Percentiles rank a stretch among this genome's conserved stretches.
Conservation (phyloP, 2,329 filamentous ascomycete species). For the Claviceps sp. region DNA sequence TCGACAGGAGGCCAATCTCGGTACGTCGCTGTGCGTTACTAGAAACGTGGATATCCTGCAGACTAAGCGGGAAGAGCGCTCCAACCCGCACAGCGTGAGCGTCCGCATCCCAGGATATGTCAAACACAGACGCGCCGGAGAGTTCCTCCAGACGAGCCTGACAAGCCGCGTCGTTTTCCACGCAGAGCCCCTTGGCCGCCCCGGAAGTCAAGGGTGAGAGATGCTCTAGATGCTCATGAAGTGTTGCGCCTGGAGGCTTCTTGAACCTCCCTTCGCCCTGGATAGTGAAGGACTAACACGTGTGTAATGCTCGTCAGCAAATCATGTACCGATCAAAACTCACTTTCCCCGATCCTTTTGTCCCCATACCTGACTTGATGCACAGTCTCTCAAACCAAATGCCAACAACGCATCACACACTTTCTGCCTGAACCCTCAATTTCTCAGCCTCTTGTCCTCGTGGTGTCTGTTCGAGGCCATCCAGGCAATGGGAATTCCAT, state of each 20-base stretch:
- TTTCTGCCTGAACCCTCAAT: slow-evolving; percentile 7
- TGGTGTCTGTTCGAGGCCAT: neutral
- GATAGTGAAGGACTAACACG: slow-evolving; percentile 46
- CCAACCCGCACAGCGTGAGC: slow-evolving; percentile 53
- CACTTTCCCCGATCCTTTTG: neutral
- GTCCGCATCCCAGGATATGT: slow-evolving; percentile 63
- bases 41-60: slow-evolving; percentile 27
- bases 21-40: slow-evolving; percentile 39
- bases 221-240: slow-evolving; percentile 50
- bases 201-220: slow-evolving; percentile 42
- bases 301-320: neutral
- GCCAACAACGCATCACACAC: slow-evolving; percentile 47
- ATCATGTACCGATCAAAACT: neutral
- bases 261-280: slow-evolving; percentile 20
- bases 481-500: neutral
- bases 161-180: slow-evolving; percentile 33
- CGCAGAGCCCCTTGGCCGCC: slow-evolving; percentile 39
- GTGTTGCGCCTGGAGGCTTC: slow-evolving; percentile 19
- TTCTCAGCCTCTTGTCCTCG: neutral
- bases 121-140: slow-evolving; percentile 47
- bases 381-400: slow-evolving; percentile 47
- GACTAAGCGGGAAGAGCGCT: slow-evolving; percentile 44
- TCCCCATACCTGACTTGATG: slow-evolving; percentile 14
- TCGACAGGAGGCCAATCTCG: slow-evolving; percentile 69
- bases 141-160: slow-evolving; percentile 28